These are phyloP conservation scores for Triangularia setosa DNA, from an alignment of 2,329 filamentous ascomycete species.

Conservation along the genomic window DNA sequence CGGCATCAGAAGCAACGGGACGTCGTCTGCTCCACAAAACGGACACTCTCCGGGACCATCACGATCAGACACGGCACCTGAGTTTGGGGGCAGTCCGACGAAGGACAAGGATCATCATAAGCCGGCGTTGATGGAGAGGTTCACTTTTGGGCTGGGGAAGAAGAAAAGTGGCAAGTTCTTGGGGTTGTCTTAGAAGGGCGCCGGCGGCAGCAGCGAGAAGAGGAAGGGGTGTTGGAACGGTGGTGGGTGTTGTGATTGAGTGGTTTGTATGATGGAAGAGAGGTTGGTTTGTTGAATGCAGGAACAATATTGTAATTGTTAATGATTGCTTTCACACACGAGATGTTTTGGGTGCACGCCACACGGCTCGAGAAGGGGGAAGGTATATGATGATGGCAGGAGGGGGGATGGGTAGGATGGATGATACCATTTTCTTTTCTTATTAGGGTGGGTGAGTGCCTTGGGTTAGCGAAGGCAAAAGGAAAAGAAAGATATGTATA, in stretches of 20 bases:
- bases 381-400: neutral
- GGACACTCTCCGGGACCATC: slow-evolving; percentile 24
- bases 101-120: slow-evolving; percentile 35
- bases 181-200: slow-evolving; percentile 27
- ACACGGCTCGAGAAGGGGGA: too few species aligned
- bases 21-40: slow-evolving; percentile 2
- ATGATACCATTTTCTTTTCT: too few species aligned
- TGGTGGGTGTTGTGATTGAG: neutral
- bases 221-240: neutral
- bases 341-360: too few species aligned
- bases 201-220: neutral
- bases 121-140: slow-evolving; percentile 54
- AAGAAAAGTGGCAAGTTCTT: slow-evolving; percentile 63
- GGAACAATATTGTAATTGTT: neutral
- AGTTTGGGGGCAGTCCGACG: slow-evolving; percentile 25
- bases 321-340: neutral
- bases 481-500: too few species aligned
- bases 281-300: too few species aligned
- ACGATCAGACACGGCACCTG: slow-evolving; percentile 24
- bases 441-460: too few species aligned
- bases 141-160: slow-evolving; percentile 62
- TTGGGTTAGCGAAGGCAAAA: too few species aligned
- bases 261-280: neutral
- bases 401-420: neutral
- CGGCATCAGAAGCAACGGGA: slow-evolving; percentile 8